Base-by-base conservation (phyloP, 345 rosid species). In the Arabis hirsuta region DNA sequence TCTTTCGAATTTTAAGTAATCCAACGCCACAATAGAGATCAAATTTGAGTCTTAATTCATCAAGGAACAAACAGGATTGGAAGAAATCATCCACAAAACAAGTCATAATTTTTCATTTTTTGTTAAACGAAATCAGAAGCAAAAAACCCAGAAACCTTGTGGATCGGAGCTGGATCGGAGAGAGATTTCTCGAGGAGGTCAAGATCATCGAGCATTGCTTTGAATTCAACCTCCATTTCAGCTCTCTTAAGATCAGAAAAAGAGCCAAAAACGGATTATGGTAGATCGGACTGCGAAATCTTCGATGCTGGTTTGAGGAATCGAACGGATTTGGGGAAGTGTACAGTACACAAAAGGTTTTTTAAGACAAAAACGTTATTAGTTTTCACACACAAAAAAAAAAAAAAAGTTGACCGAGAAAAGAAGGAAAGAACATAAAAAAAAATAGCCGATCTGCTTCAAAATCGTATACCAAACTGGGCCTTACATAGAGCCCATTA, bases 141-240 rank as follows among this genome's bases (percentile, higher is more conserved):
- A 38, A 69, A 69, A 36, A 71, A 62, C 39, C 52, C 46, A 55
- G 58, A 42, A 32, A 89, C 97, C 97, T 83, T 80, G 31, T 81
- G 81, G 63, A 90, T 80, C 42, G 88, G 84, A 69, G 88, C 79
- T 71, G 81, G 81, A 82, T 86, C 90, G 22, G 84, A 81, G 7
- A 85, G 69, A 12, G 90, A 85, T 64, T 62, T 78, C 80, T 80
- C 86, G 73, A 93, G 82, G 42, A 76, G 58, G 41, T 84, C 78
- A 3, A 93, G 91, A 73, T 89, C 96, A 42, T 72, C 81, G 26
- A 80, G 83, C 79, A 90, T 54, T 70, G 77, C 86, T 56, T 82
- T 82, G 80, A 93, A 70, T 81, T 87, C 97, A 24, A 31, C 76
- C 83, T 92, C 98, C 98, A 90, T 90, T 48, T 7, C 69, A 61